These are phyloP conservation scores for Fusarium euwallaceae DNA, from an alignment of 2,329 filamentous ascomycete species.

Conservation along the genomic window DNA sequence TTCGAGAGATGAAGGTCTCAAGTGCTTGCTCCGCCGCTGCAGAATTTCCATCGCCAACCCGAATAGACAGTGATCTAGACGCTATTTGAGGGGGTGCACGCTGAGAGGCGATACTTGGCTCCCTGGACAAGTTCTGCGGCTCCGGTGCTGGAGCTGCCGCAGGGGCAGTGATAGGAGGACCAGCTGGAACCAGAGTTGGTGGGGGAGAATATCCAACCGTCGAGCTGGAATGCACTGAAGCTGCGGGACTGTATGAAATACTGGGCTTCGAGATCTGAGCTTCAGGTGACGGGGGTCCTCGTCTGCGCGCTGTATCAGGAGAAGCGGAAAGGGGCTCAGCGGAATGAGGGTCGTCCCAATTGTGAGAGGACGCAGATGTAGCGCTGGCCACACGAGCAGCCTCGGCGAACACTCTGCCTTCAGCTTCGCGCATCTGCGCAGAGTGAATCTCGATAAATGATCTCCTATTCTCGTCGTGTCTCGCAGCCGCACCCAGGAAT, in stretches of 20 bases:
- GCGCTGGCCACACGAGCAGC: conserved; percentile 56
- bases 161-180: conserved; percentile 12
- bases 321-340: conserved; percentile 43
- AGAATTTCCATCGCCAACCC: conserved; percentile 56
- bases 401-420: conserved; percentile 70
- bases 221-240: conserved; percentile 51
- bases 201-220: conserved; percentile 48
- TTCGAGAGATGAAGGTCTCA: conserved; percentile 76
- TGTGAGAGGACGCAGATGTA: conserved; percentile 50
- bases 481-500: conserved; percentile 57
- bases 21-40: conserved; percentile 75
- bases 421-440: conserved; percentile 71
- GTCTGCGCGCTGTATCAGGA: conserved; percentile 41
- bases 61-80: conserved; percentile 53
- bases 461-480: conserved; percentile 65
- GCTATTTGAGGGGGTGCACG: conserved; percentile 47
- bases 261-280: conserved; percentile 39
- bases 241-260: conserved; percentile 59
- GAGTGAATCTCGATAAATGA: conserved; percentile 71
- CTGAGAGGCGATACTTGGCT: conserved; percentile 43
- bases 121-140: conserved; percentile 39
- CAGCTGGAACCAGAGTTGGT: conserved; percentile 21
- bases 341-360: conserved; percentile 51
- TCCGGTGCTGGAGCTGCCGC: conserved; percentile 27
- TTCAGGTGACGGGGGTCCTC: conserved; percentile 47